Conservation (phyloP, 345 rosid genomes). For the Reutealis trisperma region DNA sequence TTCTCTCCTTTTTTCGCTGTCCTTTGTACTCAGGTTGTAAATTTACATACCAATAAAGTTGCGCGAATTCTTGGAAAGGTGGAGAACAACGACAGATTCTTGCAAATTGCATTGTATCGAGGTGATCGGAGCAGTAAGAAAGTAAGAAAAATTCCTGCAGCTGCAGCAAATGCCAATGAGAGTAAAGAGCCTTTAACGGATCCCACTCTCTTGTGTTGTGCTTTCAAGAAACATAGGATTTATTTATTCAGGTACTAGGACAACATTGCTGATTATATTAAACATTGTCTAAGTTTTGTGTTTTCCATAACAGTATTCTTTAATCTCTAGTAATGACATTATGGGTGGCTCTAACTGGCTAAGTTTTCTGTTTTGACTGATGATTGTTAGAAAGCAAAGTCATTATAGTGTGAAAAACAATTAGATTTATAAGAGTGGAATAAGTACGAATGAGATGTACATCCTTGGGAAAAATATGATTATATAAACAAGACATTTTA, state of each 20-base stretch:
- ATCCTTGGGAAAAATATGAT: neutral
- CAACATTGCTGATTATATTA: slow-evolving; percentile 4
- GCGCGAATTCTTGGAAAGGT: slow-evolving; percentile 93
- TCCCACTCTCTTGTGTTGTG: slow-evolving; percentile 86
- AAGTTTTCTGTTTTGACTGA: neutral
- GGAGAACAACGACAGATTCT: slow-evolving; percentile 87
- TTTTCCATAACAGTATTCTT: neutral
- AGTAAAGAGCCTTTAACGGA: slow-evolving; percentile 90
- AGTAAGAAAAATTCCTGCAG: slow-evolving; percentile 83
- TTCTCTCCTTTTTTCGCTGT: neutral
- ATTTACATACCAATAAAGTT: slow-evolving; percentile 87
- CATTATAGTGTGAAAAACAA: neutral
- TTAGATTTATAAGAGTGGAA: neutral
- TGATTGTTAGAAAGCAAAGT: neutral
- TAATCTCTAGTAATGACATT: neutral
- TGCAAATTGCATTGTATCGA: slow-evolving; percentile 88
- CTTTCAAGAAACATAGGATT: slow-evolving; percentile 94
- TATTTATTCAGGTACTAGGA: slow-evolving; percentile 78
- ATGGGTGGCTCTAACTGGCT: neutral
- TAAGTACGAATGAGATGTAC: neutral
- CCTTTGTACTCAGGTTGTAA: slow-evolving; percentile 57
- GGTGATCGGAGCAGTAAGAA: slow-evolving; percentile 90
- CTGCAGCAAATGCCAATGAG: slow-evolving; percentile 88
- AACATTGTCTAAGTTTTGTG: neutral
- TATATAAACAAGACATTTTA: neutral